Percentiles rank a stretch among this genome's conserved stretches.
Evolutionary conservation across 495 filamentous ascomycete genomes (phyloP).

Genomic region (Aspergillus incahuasiensis): DNA sequence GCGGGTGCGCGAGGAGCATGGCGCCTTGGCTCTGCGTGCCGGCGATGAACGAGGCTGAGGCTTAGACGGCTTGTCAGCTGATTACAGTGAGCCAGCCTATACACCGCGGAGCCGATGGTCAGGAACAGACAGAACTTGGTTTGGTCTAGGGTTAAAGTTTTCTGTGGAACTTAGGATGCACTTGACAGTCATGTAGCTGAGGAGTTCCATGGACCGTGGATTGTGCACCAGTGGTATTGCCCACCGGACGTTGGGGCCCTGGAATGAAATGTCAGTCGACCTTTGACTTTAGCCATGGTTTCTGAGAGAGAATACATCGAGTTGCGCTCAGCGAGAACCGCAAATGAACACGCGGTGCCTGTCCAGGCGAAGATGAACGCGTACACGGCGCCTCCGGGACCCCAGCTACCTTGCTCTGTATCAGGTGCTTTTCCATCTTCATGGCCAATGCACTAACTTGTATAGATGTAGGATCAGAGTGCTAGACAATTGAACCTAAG

Average conservation of each 20-base stretch:
- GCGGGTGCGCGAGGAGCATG: slow-evolving; percentile 29
- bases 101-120: too few relatives aligned
- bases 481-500: slow-evolving; percentile 23
- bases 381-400: slow-evolving; percentile 50
- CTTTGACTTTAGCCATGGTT: too few relatives aligned
- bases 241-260: slow-evolving; percentile 49
- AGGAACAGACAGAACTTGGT: too few relatives aligned
- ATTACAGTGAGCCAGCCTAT: slow-evolving; percentile 43
- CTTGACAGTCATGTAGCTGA: slow-evolving; percentile 47
- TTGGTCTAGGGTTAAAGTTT: too few relatives aligned
- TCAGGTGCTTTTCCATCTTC: too few relatives aligned
- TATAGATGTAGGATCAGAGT: too few relatives aligned
- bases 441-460: too few relatives aligned
- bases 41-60: slow-evolving; percentile 36
- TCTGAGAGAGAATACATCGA: too few relatives aligned
- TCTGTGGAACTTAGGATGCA: too few relatives aligned
- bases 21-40: slow-evolving; percentile 41
- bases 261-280: too few relatives aligned
- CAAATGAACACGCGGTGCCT: slow-evolving; percentile 27
- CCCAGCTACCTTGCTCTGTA: too few relatives aligned
- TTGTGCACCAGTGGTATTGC: slow-evolving; percentile 52
- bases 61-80: slow-evolving; percentile 42
- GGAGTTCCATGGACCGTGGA: slow-evolving; percentile 37
- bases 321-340: slow-evolving; percentile 36
- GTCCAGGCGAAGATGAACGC: slow-evolving; percentile 47